Base-by-base conservation (phyloP, 2,329 filamentous ascomycete species). In the Aspergillus phoenicis region DNA sequence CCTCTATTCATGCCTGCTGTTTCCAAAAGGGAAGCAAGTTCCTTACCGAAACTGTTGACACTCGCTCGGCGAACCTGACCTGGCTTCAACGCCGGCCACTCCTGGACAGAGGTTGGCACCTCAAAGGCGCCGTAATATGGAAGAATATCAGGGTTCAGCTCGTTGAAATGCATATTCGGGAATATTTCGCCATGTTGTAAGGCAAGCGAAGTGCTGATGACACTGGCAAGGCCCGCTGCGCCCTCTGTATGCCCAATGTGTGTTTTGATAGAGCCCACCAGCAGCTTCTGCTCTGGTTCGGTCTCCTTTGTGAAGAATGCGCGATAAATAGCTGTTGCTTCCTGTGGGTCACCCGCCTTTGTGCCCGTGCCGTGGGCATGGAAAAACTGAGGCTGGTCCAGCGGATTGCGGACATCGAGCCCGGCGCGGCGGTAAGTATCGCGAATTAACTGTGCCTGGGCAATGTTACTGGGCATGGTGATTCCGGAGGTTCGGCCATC, bases 151-250 rank as follows among this genome's bases (percentile, higher is more conserved):
- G 63, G 63, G 60, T 70, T 75, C 0, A 66, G 62, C 1, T 60
- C 58, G 1, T 66, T 48, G 45, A 74, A 70, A 8, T 57, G 47
- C 11, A 68, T 54, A 39, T 70, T 68, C 15, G 68, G 69, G 8
- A 63, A 64, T 38, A 73, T 68, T 2, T 53, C 63, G 10, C 68
- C 67, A 52, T 77, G 63, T 53, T 79, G 71, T 5, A 82, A 62
- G 49, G 75, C 70, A n/a, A 81, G 58, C 2, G 73, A 70, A 8
- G 49, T 41, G 17, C 38, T 4, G 7, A 41, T 41, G n/a, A 41
- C n/a, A 41, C 38, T 41, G 38, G 38, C 38, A 17, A 41, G 45
- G 10, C 57, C 57, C 17, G 51, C 58, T n/a, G 38, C 4, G 38
- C 38, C 38, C 6, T 41, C 38, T 4, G 38, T 41, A 41, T 52